A percentile compares a stretch with the other conserved stretches of the same genome.
Evolutionary conservation across 148 eudicot genomes (phyloP).

Genomic region (Suaeda aralocaspica): DNA sequence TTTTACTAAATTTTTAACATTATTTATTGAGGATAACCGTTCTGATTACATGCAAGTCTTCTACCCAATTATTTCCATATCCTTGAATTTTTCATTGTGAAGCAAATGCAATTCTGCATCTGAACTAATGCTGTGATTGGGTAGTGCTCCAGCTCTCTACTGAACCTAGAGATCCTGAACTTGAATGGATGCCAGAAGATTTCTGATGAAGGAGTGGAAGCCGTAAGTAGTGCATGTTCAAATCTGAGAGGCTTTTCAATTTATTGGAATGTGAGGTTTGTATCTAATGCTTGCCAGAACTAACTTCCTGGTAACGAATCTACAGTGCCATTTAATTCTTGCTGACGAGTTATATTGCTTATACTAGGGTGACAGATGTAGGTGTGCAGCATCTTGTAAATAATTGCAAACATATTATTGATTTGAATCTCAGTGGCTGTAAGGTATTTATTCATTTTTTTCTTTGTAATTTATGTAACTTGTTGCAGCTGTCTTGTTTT

Average conservation of each 20-base stretch:
- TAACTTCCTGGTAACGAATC: neutral
- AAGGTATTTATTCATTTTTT: constrained; percentile 47
- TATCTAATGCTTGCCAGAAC: neutral
- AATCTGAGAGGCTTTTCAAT: constrained; percentile 63
- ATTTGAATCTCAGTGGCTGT: constrained; percentile 93
- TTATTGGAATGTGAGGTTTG: constrained; percentile 94
- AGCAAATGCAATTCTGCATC: neutral
- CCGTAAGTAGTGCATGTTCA: constrained; percentile 56
- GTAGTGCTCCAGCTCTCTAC: constrained; percentile 55
- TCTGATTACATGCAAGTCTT: neutral
- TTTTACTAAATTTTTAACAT: neutral
- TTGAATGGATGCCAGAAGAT: constrained; percentile 92
- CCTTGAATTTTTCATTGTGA: neutral
- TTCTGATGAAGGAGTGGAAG: constrained; percentile 79
- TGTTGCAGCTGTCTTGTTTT: neutral
- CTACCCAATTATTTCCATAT: neutral
- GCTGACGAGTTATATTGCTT: constrained; percentile 16
- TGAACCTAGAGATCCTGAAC: constrained; percentile 62
- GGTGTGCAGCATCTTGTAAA: constrained; percentile 61
- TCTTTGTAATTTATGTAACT: neutral
- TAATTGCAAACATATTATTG: constrained; percentile 60
- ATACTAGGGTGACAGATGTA: constrained; percentile 68
- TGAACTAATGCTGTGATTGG: constrained; percentile 24
- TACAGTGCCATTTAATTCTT: neutral
- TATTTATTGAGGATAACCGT: neutral